Base-by-base conservation (phyloP, 2,329 filamentous ascomycete species). In the Metarhizium rileyi region DNA sequence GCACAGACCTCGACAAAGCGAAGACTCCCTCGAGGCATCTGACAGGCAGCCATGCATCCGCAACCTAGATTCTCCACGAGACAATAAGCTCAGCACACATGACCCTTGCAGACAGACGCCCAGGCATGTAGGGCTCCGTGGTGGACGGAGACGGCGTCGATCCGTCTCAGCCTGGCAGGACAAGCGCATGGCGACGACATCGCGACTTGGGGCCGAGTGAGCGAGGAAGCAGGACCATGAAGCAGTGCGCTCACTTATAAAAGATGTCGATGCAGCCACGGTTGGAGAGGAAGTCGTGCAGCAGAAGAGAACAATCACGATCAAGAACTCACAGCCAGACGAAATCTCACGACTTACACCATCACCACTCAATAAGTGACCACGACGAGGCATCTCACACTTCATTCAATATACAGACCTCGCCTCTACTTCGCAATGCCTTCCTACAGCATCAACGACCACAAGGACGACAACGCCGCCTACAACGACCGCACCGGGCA, bases 401-500 rank as follows among this genome's bases (percentile, higher is more conserved):
- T n/a, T n/a, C n/a, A n/a, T 18, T 18, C 4, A 20, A 38, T 38
- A 38, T 16, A 18, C 5, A 20, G n/a, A n/a, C n/a, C 35, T n/a
- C 18, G 16, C n/a, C 4, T 20, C 28, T 25, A 33, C 26, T 49
- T 1, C 40, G 53, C 41, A 30, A 57, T 61, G 59, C 56, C 51
- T 3, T 26, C 53, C 46, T 51, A 52, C 46, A 49, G 52, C 28
- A 36, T 46, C 30, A 57, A 55, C 35, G 54, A 53, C 41, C 7
- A 38, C 18, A 38, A 38, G 18, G 35, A 7, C 35, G 35, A 20
- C 35, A 38, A 38, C 5, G 35, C 35, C 10, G 10, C 35, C 3
- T 12, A 9, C 9, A 48, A 57, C 25, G 58, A 57, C 44, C 30
- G 44, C 26, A 28, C 56, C 40, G 53, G 57, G 28, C 58, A 50